A percentile compares a stretch with the other conserved stretches of the same genome.
phyloP scores from a whole-genome alignment of 805 yeast genomes.

The Candida methanosorbosa region DNA sequence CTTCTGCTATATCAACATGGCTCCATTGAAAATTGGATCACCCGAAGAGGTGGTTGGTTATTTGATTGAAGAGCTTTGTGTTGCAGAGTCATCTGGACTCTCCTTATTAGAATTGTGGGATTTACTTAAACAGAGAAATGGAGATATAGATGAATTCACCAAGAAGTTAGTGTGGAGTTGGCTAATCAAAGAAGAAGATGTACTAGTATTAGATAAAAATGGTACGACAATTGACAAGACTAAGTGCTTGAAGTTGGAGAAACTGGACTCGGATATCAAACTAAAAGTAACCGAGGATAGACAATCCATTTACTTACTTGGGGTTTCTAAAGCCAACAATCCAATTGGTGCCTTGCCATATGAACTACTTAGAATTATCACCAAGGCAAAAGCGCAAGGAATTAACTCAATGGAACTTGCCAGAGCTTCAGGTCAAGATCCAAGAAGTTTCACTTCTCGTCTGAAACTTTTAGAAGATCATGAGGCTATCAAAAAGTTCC shows the following conservation, averaged over 20 bases:
- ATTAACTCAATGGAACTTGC: constrained; percentile 52
- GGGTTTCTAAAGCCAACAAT: constrained; percentile 41
- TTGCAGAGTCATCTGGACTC: constrained; percentile 25
- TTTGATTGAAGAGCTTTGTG: constrained; percentile 26
- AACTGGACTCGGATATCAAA: constrained; percentile 1
- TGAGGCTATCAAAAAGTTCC: constrained; percentile 35
- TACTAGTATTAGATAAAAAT: not conserved
- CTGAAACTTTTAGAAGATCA: constrained; percentile 43
- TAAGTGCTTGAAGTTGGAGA: not conserved
- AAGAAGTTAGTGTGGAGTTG: constrained; percentile 29
- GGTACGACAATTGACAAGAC: not conserved
- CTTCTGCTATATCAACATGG: too few species aligned
- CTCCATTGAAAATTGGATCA: constrained; percentile 8
- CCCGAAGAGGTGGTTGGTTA: constrained; percentile 28
- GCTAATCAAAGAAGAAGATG: constrained; percentile 21
- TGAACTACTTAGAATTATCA: constrained; percentile 49
- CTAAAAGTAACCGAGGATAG: constrained; percentile 42
- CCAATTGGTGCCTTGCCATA: constrained; percentile 48
- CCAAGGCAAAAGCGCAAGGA: constrained; percentile 47
- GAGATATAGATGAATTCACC: constrained; percentile 19
- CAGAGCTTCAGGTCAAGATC: constrained; percentile 54
- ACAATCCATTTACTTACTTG: constrained; percentile 51
- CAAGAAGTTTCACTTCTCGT: constrained; percentile 59
- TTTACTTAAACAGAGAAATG: constrained; percentile 10
- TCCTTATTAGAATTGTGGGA: constrained; percentile 25